These are phyloP conservation scores for Suillus bovinus DNA, from an alignment of 768 basidiomycete genomes.

Conservation along the genomic window DNA sequence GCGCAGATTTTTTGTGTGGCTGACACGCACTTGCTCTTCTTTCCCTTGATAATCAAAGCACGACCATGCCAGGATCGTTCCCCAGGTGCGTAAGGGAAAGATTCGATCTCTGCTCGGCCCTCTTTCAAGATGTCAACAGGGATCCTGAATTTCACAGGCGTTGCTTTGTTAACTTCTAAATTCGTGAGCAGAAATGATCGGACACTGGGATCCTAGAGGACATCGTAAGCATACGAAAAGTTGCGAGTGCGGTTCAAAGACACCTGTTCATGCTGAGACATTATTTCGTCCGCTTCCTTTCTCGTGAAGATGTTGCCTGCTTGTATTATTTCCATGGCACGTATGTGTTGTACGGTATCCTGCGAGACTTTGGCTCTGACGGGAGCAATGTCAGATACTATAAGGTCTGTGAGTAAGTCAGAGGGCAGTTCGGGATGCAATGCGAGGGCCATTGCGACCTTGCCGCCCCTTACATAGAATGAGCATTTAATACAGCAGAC, in stretches of 20 bases:
- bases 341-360: constrained; percentile 68
- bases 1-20: background rate
- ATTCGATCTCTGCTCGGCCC: constrained; percentile 67
- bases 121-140: constrained; percentile 67
- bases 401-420: constrained; percentile 51
- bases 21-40: constrained; percentile 62
- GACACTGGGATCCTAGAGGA: constrained; percentile 62
- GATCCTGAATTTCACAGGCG: constrained; percentile 63
- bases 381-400: constrained; percentile 85
- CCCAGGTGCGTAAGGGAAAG: constrained; percentile 70
- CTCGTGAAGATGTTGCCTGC: constrained; percentile 55
- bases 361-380: constrained; percentile 52
- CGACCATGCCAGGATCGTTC: constrained; percentile 56
- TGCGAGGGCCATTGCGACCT: constrained; percentile 74
- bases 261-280: constrained; percentile 66
- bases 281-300: constrained; percentile 66
- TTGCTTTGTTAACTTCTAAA: constrained; percentile 40
- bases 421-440: constrained; percentile 43
- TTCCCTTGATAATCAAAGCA: constrained; percentile 77
- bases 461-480: constrained; percentile 70
- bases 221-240: constrained; percentile 10
- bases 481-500: constrained; percentile 1
- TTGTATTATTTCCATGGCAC: constrained; percentile 77
- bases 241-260: constrained; percentile 15
- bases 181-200: constrained; percentile 90